Evolutionary conservation across 305 asterid species (phyloP).

Genomic region (Fraxinus baroniana): DNA sequence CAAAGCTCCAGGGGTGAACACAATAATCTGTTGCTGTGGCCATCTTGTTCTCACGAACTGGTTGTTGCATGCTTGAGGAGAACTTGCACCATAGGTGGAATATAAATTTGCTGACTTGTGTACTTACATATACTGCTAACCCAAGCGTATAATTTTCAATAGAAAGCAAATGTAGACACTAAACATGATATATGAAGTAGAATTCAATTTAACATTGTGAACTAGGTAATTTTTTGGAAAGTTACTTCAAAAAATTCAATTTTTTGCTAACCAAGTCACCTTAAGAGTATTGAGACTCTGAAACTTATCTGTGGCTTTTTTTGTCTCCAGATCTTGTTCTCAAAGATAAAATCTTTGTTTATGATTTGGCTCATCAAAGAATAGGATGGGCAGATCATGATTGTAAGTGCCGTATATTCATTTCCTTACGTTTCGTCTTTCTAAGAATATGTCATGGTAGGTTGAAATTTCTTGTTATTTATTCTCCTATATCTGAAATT

Average conservation of each 20-base stretch:
- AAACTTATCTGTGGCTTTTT: slow-evolving; percentile 12
- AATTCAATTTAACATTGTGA: not conserved
- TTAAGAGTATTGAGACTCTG: not conserved
- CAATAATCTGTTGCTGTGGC: not conserved
- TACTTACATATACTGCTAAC: too few species aligned
- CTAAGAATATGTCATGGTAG: too few species aligned
- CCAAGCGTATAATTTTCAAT: not conserved
- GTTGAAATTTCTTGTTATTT: not conserved
- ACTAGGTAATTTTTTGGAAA: not conserved
- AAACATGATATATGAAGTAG: not conserved
- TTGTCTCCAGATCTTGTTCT: slow-evolving; percentile 64
- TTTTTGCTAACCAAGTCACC: not conserved
- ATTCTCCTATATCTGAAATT: not conserved
- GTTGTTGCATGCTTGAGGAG: not conserved
- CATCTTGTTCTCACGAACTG: not conserved
- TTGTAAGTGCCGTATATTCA: slow-evolving; percentile 46
- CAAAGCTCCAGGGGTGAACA: not conserved
- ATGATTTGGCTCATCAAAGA: slow-evolving; percentile 58
- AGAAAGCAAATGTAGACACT: not conserved
- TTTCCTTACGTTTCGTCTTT: not conserved
- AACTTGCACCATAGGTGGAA: not conserved
- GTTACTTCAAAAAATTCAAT: not conserved
- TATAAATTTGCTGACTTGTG: too few species aligned
- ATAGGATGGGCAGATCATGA: slow-evolving; percentile 71
- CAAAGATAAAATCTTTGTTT: slow-evolving; percentile 64